Conservation (phyloP, 2,329 filamentous ascomycete species). For the Fusarium irregulare region DNA sequence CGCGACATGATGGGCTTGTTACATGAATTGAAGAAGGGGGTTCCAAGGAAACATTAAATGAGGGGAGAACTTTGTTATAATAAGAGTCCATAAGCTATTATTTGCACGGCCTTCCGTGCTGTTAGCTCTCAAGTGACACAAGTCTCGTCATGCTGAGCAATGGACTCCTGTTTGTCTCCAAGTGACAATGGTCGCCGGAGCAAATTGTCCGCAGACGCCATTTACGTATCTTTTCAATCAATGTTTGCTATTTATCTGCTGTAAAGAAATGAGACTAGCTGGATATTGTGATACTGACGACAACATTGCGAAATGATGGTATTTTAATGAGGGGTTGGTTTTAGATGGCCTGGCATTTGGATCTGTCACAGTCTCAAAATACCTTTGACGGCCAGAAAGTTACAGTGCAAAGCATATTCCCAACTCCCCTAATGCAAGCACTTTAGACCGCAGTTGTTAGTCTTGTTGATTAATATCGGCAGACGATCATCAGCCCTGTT, state of each 20-base stretch:
- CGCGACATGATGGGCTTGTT: conserved; percentile 57
- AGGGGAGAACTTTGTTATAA: no score
- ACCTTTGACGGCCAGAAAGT: accelerated
- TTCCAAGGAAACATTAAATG: no score
- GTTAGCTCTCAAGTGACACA: no score
- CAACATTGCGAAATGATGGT: neutral
- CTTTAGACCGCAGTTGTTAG: neutral
- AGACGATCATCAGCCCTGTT: neutral
- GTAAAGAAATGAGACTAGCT: neutral
- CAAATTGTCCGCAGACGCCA: neutral
- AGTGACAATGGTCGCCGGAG: neutral
- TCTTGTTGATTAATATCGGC: neutral
- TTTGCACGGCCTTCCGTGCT: no score
- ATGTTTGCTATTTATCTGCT: neutral
- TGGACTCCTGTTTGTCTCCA: neutral
- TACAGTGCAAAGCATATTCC: neutral
- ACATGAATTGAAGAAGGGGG: no score
- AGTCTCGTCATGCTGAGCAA: neutral
- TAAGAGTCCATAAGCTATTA: no score
- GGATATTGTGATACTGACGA: conserved; percentile 3
- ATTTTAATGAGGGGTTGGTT: neutral
- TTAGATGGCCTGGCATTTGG: no score
- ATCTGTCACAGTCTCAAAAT: neutral
- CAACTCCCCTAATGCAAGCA: neutral
- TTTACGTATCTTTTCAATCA: conserved; percentile 3